Evolutionary conservation across 2,329 filamentous ascomycete genomes (phyloP).

Genomic region (Tolypocladium endophyticum): DNA sequence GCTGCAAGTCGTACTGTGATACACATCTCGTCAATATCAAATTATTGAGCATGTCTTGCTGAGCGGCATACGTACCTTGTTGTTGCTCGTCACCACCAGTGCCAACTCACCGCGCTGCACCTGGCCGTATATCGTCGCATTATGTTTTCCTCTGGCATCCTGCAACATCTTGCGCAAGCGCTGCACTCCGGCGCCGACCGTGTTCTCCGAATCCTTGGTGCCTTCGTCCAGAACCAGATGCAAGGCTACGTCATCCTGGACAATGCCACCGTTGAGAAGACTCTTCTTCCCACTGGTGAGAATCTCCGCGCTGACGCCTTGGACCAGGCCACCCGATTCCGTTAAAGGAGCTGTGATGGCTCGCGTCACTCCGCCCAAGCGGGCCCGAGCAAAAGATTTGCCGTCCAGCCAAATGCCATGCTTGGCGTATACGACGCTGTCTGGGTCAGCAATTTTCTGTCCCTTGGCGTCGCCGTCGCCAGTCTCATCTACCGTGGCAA

Average conservation of each 20-base stretch:
- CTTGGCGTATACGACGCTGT: slow-evolving; percentile 25
- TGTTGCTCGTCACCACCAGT: slow-evolving; percentile 26
- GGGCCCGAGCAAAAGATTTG: slow-evolving; percentile 27
- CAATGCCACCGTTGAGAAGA: neutral
- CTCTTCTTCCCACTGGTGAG: neutral
- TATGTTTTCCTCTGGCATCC: slow-evolving; percentile 21
- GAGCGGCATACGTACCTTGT: slow-evolving; percentile 27
- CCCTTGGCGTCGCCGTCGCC: neutral
- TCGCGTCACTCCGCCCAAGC: slow-evolving; percentile 31
- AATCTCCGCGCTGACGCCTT: slow-evolving; percentile 19
- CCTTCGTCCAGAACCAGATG: slow-evolving; percentile 19
- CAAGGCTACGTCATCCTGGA: neutral
- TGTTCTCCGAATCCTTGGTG: slow-evolving; percentile 15
- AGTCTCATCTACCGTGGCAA: neutral
- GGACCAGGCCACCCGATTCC: slow-evolving; percentile 16
- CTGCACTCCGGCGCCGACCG: slow-evolving; percentile 14
- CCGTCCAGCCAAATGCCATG: slow-evolving; percentile 30
- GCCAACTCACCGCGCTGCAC: slow-evolving; percentile 26
- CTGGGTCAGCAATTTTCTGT: slow-evolving; percentile 12
- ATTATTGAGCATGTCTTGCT: slow-evolving; percentile 8
- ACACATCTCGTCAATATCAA: neutral
- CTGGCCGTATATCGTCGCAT: slow-evolving; percentile 21
- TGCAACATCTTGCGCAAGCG: slow-evolving; percentile 24
- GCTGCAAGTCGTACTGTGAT: neutral
- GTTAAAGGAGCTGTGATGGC: slow-evolving; percentile 27